Percentiles rank a stretch among this genome's conserved stretches.
These are phyloP conservation scores for Biscogniauxia mediterranea DNA, from an alignment of 2,329 filamentous ascomycete species.

Conservation along the genomic window DNA sequence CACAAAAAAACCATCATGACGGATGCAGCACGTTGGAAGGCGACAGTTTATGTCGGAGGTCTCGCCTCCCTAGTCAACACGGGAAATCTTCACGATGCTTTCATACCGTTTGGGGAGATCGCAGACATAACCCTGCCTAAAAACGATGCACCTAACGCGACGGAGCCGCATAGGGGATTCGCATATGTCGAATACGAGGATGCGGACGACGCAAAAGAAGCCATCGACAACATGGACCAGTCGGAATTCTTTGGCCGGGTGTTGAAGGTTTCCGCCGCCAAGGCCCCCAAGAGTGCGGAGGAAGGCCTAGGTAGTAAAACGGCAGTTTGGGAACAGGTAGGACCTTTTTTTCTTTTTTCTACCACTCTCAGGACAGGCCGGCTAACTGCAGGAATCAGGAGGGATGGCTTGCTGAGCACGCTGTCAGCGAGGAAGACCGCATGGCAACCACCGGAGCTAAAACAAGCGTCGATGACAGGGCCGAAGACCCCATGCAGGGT, in stretches of 20 bases:
- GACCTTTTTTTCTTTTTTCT: slow-evolving; percentile 26
- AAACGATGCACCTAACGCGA: slow-evolving; percentile 75
- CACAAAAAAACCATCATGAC: slow-evolving; percentile 64
- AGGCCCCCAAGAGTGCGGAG: slow-evolving; percentile 82
- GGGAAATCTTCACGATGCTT: slow-evolving; percentile 79
- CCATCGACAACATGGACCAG: slow-evolving; percentile 99
- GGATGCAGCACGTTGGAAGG: slow-evolving; percentile 79
- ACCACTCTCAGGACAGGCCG: slow-evolving; percentile 2
- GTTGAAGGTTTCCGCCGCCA: slow-evolving; percentile 89
- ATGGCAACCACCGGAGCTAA: slow-evolving; percentile 55
- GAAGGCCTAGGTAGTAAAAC: slow-evolving; percentile 91
- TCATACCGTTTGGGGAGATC: slow-evolving; percentile 96
- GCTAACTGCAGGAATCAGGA: slow-evolving; percentile 58
- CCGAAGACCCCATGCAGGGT: slow-evolving; percentile 91
- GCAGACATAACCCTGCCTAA: slow-evolving; percentile 88
- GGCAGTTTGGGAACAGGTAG: slow-evolving; percentile 94
- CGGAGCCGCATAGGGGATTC: slow-evolving; percentile 83
- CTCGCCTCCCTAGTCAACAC: slow-evolving; percentile 76
- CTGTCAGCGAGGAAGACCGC: slow-evolving; percentile 77
- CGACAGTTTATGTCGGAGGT: slow-evolving; percentile 89
- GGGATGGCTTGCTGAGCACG: slow-evolving; percentile 87
- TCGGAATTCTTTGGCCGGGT: slow-evolving; percentile 90
- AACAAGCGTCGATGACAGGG: slow-evolving; percentile 49
- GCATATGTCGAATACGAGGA: slow-evolving; percentile 95
- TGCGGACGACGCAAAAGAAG: slow-evolving; percentile 81